Evolutionary conservation across 73 alveolate species (phyloP).

Genomic region (Breviolum minutum): DNA sequence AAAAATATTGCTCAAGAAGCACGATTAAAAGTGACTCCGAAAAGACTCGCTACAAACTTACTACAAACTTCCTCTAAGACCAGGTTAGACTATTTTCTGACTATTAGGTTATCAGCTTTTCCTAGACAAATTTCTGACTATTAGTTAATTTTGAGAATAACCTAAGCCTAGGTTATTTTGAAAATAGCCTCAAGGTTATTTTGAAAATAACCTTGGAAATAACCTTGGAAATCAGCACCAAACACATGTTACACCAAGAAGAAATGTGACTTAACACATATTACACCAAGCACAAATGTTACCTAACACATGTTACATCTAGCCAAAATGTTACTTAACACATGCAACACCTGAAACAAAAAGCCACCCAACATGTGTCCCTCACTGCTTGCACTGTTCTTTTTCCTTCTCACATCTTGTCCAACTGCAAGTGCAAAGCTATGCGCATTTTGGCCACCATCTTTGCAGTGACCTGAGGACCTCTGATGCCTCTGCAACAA

Average conservation of each 20-base stretch:
- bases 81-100: background rate
- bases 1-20: too few species aligned
- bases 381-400: background rate
- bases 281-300: background rate
- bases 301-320: background rate
- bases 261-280: background rate
- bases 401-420: background rate
- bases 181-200: too few species aligned
- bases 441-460: background rate
- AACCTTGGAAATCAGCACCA: background rate
- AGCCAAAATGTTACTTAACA: too few species aligned
- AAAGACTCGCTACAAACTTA: too few species aligned
- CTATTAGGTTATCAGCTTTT: background rate
- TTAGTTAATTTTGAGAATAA: background rate
- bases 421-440: constrained; percentile 7
- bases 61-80: background rate
- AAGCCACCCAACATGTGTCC: background rate
- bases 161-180: background rate
- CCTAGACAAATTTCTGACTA: background rate
- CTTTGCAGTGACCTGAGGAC: background rate
- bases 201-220: background rate
- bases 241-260: background rate
- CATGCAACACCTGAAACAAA: background rate
- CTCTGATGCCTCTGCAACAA: background rate
- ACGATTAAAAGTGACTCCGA: too few species aligned